Evolutionary conservation across 306 rosid species (phyloP), one percentile per base, ranked within the genome.

Genomic region (Abrus pulchellus): DNA sequence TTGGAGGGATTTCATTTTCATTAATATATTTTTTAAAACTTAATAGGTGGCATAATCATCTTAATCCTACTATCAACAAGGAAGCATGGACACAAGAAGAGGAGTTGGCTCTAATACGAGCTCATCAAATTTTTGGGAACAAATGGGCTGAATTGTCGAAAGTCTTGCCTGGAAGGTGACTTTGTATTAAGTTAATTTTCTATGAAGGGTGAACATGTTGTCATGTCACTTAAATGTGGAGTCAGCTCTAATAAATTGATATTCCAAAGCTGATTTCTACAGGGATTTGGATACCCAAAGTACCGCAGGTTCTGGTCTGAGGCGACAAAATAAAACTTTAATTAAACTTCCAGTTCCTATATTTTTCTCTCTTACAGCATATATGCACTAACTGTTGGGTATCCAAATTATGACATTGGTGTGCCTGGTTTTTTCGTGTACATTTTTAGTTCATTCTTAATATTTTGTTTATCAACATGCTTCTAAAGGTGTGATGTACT

Each of bases 61-160:
- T 96, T 76, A 93, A 96, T 85, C 99, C 99, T 77, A 71, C 86
- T 61, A 96, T 96, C 83, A 96, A 96, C 84, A 93, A 92, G 85
- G 97, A 93, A 80, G 98, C 99, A 85, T 96, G 99, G 99, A 93
- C 98, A 2, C 94, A 89, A 75, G 98, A 96, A 43, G 99, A 96
- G 84, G 99, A 96, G 87, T 72, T 96, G 72, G 97, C 97, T 85
- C 83, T 96, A 69, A 90, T 96, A 71, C 95, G 90, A 43, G 98
- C 94, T 63, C 99, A 96, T 92, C 92, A 89, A 67, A 85, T 92
- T 9, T 87, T 86, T 75, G 99, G 99, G 81, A 96, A 96, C 88
- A 89, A 84, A 88, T 96, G 99, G 99, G 99, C 99, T 33, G 99
- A 96, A 81, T 86, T 96, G 63, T 89, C 99, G 1, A 96, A 96